Conservation (phyloP, 2,329 filamentous ascomycete species). For the Claviceps cyperi region DNA sequence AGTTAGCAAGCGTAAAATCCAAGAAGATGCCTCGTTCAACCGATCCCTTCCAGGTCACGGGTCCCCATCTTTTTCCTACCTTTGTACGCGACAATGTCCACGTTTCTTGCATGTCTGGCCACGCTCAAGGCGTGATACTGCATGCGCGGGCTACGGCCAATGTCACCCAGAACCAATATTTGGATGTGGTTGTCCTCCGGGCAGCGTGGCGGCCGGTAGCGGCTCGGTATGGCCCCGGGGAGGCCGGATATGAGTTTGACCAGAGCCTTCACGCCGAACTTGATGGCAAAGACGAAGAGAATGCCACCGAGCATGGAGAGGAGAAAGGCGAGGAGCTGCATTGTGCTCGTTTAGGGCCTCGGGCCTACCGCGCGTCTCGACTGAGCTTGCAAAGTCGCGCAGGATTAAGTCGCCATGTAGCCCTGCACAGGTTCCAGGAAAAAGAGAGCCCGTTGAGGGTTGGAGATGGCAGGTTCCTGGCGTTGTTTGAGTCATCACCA, state of each 20-base stretch:
- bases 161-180: conserved; percentile 84
- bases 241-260: conserved; percentile 13
- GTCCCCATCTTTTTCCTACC: conserved; percentile 30
- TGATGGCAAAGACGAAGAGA: conserved; percentile 18
- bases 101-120: conserved; percentile 63
- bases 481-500: too few relatives aligned
- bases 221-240: conserved; percentile 17
- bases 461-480: too few relatives aligned
- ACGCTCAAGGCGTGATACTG: conserved; percentile 95
- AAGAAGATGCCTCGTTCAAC: too few relatives aligned
- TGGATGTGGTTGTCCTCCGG: conserved; percentile 41
- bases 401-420: too few relatives aligned
- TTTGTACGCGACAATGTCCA: conserved; percentile 78
- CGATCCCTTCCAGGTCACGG: too few relatives aligned
- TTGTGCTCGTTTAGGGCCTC: background rate
- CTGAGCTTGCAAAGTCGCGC: too few relatives aligned
- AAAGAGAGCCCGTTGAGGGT: too few relatives aligned
- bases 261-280: conserved; percentile 10
- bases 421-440: too few relatives aligned
- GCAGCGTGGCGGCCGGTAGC: conserved; percentile 20
- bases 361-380: background rate
- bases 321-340: conserved; percentile 15
- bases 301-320: conserved; percentile 21
- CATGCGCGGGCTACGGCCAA: conserved; percentile 93
- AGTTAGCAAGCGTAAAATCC: too few relatives aligned